These are phyloP conservation scores for Schizothecium vesticola DNA, from an alignment of 495 filamentous ascomycete genomes.

Conservation along the genomic window DNA sequence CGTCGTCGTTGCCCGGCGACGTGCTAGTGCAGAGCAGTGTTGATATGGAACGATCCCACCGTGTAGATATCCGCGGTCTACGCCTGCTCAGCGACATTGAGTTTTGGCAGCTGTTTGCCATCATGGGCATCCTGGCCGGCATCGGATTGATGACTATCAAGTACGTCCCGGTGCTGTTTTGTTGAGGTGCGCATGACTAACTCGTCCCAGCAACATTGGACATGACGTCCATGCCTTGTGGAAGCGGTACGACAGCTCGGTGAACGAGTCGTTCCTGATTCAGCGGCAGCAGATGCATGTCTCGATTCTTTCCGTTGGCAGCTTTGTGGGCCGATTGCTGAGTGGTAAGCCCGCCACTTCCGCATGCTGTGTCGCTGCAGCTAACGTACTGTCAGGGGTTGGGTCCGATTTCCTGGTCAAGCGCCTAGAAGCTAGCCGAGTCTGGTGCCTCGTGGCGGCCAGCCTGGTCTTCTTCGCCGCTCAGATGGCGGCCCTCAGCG, in stretches of 20 bases:
- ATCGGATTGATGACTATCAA: constrained; percentile 99
- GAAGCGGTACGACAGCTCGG: constrained; percentile 73
- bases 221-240: constrained; percentile 78
- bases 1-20: constrained; percentile 44
- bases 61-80: constrained; percentile 85
- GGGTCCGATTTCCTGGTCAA: constrained; percentile 88
- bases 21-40: constrained; percentile 48
- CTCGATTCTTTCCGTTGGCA: constrained; percentile 80
- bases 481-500: constrained; percentile 71
- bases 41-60: constrained; percentile 55
- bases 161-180: constrained; percentile 46
- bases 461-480: constrained; percentile 72
- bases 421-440: constrained; percentile 68
- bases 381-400: constrained; percentile 53
- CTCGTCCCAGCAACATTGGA: constrained; percentile 74
- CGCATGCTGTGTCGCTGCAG: not conserved
- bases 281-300: constrained; percentile 87
- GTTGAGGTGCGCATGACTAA: constrained; percentile 31
- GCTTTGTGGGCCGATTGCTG: constrained; percentile 72
- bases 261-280: constrained; percentile 67
- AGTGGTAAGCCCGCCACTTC: constrained; percentile 50
- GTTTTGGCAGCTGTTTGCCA: constrained; percentile 84
- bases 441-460: constrained; percentile 82
- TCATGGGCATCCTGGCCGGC: constrained; percentile 84
- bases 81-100: constrained; percentile 67